phyloP scores from a whole-genome alignment of 345 rosid genomes.

The thale cress (Arabidopsis thaliana) region TAIR10.1 NC_003070.9:18785501-18786000 shows the following conservation, averaged over 20 bases:
- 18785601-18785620: slow-evolving; percentile 18
- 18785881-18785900: neutral
- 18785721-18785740: slow-evolving; percentile 10
- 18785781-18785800: slow-evolving; percentile 91
- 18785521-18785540: slow-evolving; percentile 95
- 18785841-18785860: slow-evolving; percentile 91
- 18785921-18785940: neutral
- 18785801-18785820: slow-evolving; percentile 94
- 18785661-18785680: slow-evolving; percentile 12
- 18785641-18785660: neutral
- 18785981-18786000: neutral
- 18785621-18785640: neutral
- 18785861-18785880: slow-evolving; percentile 68
- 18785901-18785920: slow-evolving; percentile 3
- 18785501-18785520: slow-evolving; percentile 93
- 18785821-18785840: slow-evolving; percentile 88
- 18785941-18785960: neutral
- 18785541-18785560: slow-evolving; percentile 93
- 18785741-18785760: slow-evolving; percentile 10
- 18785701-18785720: neutral
- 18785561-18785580: slow-evolving; percentile 95
- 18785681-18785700: neutral
- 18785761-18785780: slow-evolving; percentile 71
- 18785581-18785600: slow-evolving; percentile 27
- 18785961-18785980: neutral